Base-by-base conservation (phyloP, 108 stramenopile genomes). In the Cyclotella choctawhatcheeana region DNA sequence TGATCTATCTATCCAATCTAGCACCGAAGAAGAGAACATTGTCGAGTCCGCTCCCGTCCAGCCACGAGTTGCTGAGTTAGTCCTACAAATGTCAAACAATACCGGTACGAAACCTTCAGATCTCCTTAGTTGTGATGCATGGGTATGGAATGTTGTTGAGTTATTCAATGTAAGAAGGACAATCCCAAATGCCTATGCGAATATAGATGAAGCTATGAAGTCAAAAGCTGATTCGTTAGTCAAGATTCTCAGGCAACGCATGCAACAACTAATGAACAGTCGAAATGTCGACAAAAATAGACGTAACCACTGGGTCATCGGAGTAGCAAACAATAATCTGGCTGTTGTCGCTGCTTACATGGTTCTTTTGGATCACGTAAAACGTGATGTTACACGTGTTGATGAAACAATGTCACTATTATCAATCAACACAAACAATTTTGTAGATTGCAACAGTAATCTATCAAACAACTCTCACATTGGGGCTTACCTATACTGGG, bases 261-360 rank as follows among this genome's bases (percentile, higher is more conserved):
- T 55, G 20, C n/a, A 56, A 33, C 35, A n/a, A 20, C 24, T 51
- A 12, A 7, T 54, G 10, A 53, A 54, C 2, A 17, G 20, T 6
- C 34, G 32, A 30, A 60, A 21, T 17, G 24, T 34, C 29, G 40
- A 67, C 27, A 40, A 35, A 54, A 17, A 27, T 3, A 27, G 40
- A 37, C 51, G 40, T 5, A 5, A 33, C 0, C 26, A 67, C 33
- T 50, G 52, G 67, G 50, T 22, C 7, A 25, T 53, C 35, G 20
- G n/a, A 50, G 24, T 50, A 29, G 67, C 67, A 1, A 24, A 17
- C 0, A 67, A 54, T 40, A 67, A 67, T 54, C 33, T 67, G 17
- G 51, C 53, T 7, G 67, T 54, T n/a, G 67, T 67, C 13, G 67
- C 67, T 25, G 51, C 67, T 54, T 35, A 50, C 67, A 67, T 67